phyloP scores from a whole-genome alignment of 1,139 yeast species.

The Saccharomyces hybrid region DNA sequence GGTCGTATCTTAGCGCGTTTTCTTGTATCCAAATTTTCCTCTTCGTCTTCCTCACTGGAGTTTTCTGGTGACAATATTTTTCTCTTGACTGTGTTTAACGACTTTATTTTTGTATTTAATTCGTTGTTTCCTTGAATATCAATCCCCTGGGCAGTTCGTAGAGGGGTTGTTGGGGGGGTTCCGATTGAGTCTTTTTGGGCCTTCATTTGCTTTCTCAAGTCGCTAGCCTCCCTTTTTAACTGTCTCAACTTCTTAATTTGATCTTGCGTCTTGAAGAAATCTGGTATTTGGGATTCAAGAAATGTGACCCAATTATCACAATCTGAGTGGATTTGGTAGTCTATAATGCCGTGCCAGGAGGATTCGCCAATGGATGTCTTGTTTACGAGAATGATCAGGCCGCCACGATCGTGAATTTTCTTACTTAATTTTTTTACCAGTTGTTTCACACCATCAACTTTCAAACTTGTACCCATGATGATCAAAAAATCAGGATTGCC shows the following conservation, averaged over 20 bases:
- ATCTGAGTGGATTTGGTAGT: conserved; percentile 56
- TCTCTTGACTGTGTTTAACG: conserved; percentile 1
- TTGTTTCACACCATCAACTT: conserved; percentile 78
- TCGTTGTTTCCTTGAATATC: background rate
- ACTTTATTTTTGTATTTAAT: background rate
- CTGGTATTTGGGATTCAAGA: conserved; percentile 25
- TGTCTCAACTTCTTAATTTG: conserved; percentile 25
- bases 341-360: conserved; percentile 51
- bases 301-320: conserved; percentile 68
- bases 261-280: conserved; percentile 28
- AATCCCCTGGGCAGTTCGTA: background rate
- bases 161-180: conserved; percentile 24
- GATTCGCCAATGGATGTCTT: conserved; percentile 42
- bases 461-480: conserved; percentile 79
- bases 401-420: conserved; percentile 58
- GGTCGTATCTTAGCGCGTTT: background rate
- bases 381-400: conserved; percentile 48
- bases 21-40: background rate
- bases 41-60: conserved; percentile 4
- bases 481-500: conserved; percentile 66
- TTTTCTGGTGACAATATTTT: conserved; percentile 5
- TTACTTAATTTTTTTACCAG: conserved; percentile 62
- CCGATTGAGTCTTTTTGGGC: conserved; percentile 9
- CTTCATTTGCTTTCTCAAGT: conserved; percentile 20
- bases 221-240: conserved; percentile 29